These are phyloP conservation scores for Candida sanyaensis DNA, from an alignment of 1,139 yeast genomes.

Conservation along the genomic window DNA sequence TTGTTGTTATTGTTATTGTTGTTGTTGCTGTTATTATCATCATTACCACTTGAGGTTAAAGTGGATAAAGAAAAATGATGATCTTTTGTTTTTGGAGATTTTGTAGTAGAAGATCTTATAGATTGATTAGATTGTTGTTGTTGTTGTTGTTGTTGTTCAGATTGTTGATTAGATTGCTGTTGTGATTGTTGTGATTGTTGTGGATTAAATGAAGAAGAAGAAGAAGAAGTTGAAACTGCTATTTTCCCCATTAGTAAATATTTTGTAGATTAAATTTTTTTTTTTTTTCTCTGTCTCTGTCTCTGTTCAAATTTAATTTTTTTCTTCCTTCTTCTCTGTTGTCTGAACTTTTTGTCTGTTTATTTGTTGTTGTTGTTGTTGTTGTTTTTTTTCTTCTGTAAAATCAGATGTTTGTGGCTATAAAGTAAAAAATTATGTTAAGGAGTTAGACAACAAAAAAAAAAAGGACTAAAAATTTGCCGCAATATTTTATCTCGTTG, in stretches of 20 bases:
- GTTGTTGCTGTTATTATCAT: not conserved
- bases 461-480: too few species aligned
- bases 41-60: constrained; percentile 3
- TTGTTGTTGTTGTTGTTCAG: not conserved
- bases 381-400: too few species aligned
- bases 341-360: not conserved
- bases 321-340: not conserved
- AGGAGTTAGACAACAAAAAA: too few species aligned
- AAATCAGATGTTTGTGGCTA: too few species aligned
- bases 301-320: not conserved
- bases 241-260: constrained; percentile 10
- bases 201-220: constrained; percentile 6
- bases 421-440: too few species aligned
- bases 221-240: constrained; percentile 8
- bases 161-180: not conserved
- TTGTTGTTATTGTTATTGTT: not conserved
- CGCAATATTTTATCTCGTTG: too few species aligned
- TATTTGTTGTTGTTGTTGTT: not conserved
- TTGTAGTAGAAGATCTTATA: constrained; percentile 1
- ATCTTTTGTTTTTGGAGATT: constrained; percentile 3
- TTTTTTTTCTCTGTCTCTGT: too few species aligned
- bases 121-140: not conserved
- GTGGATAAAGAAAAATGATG: constrained; percentile 1
- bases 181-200: constrained; percentile 5
- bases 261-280: not conserved